Conservation (phyloP, 2,329 filamentous ascomycete genomes). For the Claviceps africana region DNA sequence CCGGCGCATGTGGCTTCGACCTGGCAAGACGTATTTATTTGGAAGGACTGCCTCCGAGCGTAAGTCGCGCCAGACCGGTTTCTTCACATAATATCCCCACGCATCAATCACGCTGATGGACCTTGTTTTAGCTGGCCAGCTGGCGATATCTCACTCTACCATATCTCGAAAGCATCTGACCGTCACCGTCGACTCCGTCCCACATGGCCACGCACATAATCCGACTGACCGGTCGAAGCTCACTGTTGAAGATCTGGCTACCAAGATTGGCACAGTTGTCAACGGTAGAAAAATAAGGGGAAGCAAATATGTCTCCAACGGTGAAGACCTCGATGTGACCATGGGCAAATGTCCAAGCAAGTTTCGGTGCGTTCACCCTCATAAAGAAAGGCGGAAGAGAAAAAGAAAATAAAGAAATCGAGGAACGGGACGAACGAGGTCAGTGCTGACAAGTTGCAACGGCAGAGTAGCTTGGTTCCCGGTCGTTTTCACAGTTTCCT, state of each 20-base stretch:
- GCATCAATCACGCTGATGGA: not conserved
- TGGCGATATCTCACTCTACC: conserved; percentile 62
- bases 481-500: conserved; percentile 60
- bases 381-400: no score
- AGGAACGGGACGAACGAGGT: not conserved
- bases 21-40: conserved; percentile 74
- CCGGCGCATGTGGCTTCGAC: conserved; percentile 63
- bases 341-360: conserved; percentile 56
- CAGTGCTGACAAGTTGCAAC: conserved; percentile 3
- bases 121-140: conserved; percentile 38
- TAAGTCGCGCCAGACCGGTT: conserved; percentile 20
- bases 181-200: conserved; percentile 54
- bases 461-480: conserved; percentile 64
- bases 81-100: not conserved
- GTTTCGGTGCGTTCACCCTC: conserved; percentile 34
- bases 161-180: conserved; percentile 83
- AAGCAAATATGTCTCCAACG: conserved; percentile 39
- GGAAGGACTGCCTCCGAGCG: conserved; percentile 61
- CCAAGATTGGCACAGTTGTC: conserved; percentile 69
- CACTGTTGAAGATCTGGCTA: conserved; percentile 64
- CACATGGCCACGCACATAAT: conserved; percentile 50
- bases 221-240: conserved; percentile 53
- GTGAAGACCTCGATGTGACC: conserved; percentile 44
- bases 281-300: conserved; percentile 60
- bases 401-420: no score